Base-by-base conservation (phyloP, 2,329 filamentous ascomycete genomes). In the Blastomyces percursus region DNA sequence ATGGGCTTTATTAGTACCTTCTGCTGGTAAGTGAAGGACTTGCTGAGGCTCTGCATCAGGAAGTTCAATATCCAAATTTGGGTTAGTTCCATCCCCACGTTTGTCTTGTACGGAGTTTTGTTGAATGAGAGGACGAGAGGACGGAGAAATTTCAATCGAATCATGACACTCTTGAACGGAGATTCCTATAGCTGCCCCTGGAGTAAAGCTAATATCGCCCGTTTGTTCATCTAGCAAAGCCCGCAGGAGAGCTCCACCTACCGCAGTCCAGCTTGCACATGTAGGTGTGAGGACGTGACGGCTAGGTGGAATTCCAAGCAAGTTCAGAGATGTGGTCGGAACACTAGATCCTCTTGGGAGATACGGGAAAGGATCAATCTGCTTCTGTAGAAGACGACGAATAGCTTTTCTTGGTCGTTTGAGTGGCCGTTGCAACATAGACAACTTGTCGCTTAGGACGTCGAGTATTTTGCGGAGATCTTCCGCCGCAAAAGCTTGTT, bases 401-500 rank as follows among this genome's bases (percentile, higher is more conserved):
- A 86, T 73, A 56, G 78, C 77, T 65, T 80, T 81, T 64, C 79
- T 81, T 64, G 79, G 77, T 32, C 76, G 75, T 50, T 79, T 79
- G 2, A 80, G 68, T 3, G 82, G 81, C 5, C 78, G 71, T 67
- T 83, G 81, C 50, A 78, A 72, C 30, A 81, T 70, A 11, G 84
- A 84, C 16, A 86, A 71, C 51, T 76, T 77, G 70, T 87, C 85
- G 61, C 82, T 74, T 2, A 87, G 70, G 32, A 77, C 75, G 27
- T 71, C 69, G 2, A 85, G 73, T 1, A 84, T 74, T 59, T 76
- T 71, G 30, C 77, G 75, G 44, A 85, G 71, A 59, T 81, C 78
- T 64, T 82, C 79, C 30, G 76, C 75, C 2, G 82, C 82, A 62
- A 83, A 79, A 4, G 77, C 77, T 67, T 83, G 80, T 61, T 84